Evolutionary conservation across 768 basidiomycete species (phyloP), one percentile per base, ranked within the genome.

Genomic region (Podaxis sp.): DNA sequence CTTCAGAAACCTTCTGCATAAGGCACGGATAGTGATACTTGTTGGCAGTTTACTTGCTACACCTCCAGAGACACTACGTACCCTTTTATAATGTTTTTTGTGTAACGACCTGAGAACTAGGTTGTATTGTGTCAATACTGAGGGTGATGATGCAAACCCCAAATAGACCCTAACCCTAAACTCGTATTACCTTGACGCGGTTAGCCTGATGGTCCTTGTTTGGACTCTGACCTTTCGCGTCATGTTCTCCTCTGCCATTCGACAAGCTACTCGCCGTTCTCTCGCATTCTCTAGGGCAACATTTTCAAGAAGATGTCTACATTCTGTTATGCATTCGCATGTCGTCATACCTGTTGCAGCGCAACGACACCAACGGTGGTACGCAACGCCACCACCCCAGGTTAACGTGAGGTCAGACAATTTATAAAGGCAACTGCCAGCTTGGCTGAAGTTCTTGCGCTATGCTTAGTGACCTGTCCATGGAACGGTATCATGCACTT

Each of bases 401-500:
- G 68, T 84, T 59, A 84, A 78, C 65, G 74, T 75, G 62, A 89
- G 85, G 88, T 88, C 57, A 63, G 74, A 22, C n/a, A 4, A 26
- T 42, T 26, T 19, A 13, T 40, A 24, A 4, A 40, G 13, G 15
- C n/a, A 9, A 42, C 4, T 2, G 40, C 11, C 54, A 30, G 42
- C 44, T n/a, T 30, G 11, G 4, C 55, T 63, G 36, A 52, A 6
- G 13, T 52, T 17, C 19, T 40, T 52, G 15, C 42, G 49, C 12
- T 53, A 42, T 53, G 42, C 49, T 17, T 57, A 81, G 81, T 66
- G 68, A 73, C 48, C 61, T 96, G n/a, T 74, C 85, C 1, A 79
- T 82, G 66, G 84, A 87, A 33, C 74, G 79, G 57, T 97, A 96
- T 70, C 87, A 95, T 69, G 71, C 72, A 33, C 74, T 90, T 28